Evolutionary conservation across 2,329 filamentous ascomycete genomes (phyloP), one percentile per base, ranked within the genome.

Genomic region (Kalmusia sp.): DNA sequence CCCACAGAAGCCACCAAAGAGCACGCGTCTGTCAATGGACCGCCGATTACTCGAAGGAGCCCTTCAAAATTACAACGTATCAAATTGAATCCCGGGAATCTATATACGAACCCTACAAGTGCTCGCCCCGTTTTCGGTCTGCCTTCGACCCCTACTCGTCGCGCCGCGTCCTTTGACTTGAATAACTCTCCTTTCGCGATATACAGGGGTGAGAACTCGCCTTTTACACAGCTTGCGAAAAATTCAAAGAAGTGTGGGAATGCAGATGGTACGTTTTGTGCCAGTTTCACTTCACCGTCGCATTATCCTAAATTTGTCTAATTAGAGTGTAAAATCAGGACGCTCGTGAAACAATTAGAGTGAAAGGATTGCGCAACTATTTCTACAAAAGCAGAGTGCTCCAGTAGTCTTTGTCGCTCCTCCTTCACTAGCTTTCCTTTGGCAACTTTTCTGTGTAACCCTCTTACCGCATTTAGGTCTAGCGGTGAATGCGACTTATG

Each of bases 71-170:
- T 39, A 22, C 52, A 24, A 3, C 17, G 9, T 14, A n/a, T 27
- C 37, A n/a, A 24, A 4, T 19, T 7, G 9, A 14, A 19, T 12
- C 25, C 19, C 17, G 12, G 2, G 2, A 35, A 27, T n/a, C 2
- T 19, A 11, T 9, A 17, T 28, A 8, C 6, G 45, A 27, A 27
- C 14, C 12, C 48, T 5, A 17, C 38, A 21, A 48, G 19, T 3
- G 12, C 43, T 25, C 38, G 37, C 17, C 52, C 39, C 17, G 34
- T 56, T 5, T 56, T 56, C 17, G 49, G 53, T n/a, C 28, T 37
- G 27, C 41, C 49, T 21, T 52, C 49, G 6, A 52, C 53, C 15
- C 49, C 34, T 19, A 34, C 14, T 9, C 38, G 53, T 9, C 44
- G 34, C 4, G 9, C 31, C 6, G 43, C 33, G 12, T 46, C 49